Evolutionary conservation across 306 rosid genomes (phyloP).

Genomic region (Senna siamea): DNA sequence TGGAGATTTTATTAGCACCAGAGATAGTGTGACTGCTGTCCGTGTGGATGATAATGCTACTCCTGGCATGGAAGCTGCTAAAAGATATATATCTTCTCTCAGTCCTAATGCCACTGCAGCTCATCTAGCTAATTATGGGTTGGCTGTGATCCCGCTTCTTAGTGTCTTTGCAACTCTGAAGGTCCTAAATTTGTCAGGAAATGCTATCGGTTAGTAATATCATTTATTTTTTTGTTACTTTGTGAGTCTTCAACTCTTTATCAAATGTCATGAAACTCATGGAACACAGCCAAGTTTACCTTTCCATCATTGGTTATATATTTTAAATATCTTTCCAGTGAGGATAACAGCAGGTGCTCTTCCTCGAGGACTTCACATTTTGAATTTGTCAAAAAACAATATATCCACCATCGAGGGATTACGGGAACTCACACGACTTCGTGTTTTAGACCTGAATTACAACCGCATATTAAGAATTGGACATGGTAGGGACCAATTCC

Average conservation of each 20-base stretch:
- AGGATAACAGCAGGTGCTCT: conserved; percentile 87
- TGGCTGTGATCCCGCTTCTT: conserved; percentile 86
- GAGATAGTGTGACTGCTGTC: conserved; percentile 39
- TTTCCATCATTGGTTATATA: conserved; percentile 18
- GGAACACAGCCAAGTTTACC: conserved; percentile 5
- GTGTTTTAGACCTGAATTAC: conserved; percentile 86
- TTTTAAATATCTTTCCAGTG: conserved; percentile 54
- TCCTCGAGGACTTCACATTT: conserved; percentile 88
- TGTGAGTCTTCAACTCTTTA: conserved; percentile 16
- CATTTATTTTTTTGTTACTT: conserved; percentile 9
- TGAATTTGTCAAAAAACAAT: conserved; percentile 87
- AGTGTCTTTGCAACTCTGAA: conserved; percentile 80
- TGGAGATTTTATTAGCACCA: conserved; percentile 43
- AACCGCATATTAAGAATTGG: conserved; percentile 85
- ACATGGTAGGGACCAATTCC: conserved; percentile 63
- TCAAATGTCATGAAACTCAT: conserved; percentile 18
- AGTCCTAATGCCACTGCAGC: conserved; percentile 70
- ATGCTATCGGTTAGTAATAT: conserved; percentile 71
- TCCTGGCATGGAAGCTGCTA: conserved; percentile 88
- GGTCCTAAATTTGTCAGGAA: conserved; percentile 88
- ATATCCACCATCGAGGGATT: conserved; percentile 80
- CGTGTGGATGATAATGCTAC: conserved; percentile 54
- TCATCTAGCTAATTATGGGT: conserved; percentile 84
- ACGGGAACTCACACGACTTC: conserved; percentile 93
- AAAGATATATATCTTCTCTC: conserved; percentile 81